Base-by-base conservation (phyloP, 1,139 yeast genomes). In the Insectozyma bohioensis region DNA sequence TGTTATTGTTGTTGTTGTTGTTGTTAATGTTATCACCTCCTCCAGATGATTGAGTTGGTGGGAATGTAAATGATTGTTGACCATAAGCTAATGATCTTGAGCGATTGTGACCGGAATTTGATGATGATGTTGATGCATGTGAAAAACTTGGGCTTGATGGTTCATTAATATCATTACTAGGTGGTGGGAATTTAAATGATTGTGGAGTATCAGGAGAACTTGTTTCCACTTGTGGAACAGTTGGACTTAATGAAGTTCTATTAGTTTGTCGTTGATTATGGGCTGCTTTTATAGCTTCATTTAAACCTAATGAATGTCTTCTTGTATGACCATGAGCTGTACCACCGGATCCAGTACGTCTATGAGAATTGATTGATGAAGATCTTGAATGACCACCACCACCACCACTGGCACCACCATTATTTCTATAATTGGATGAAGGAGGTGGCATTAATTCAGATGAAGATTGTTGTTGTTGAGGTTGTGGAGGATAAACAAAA, bases 271-370 rank as follows among this genome's bases (percentile, higher is more conserved):
- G 90, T 43, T 68, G 75, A 49, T 78, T 79, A 6, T 96, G 96
- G 11, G 98, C 98, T 4, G 97, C 97, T 47, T 84, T 82, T 49
- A 86, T 90, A n/a, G 98, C 98, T 58, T 92, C 98, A 38, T 83
- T 83, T 39, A 92, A 68, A 2, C 95, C 97, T 41, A 92, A 65
- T 0, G 97, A 88, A 54, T 92, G 98, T 58, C 98, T 78, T 63
- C 98, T 79, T 31, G 73, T 69, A 54, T 92, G 98, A 24, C 97
- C 96, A 47, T 12, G 59, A 14, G 39, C 39, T 16, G 36, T 32
- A 11, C 31, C 32, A 12, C 36, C 35, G 4, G 34, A 32, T 8
- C 67, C 68, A 4, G 72, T 61, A 40, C 72, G 53, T 41, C 69
- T 54, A 46, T 67, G 72, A 24, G 46, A 40, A 27, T 47, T 52